phyloP scores from a whole-genome alignment of 768 basidiomycete species.

The Phlebiopsis flavidoalba region DNA sequence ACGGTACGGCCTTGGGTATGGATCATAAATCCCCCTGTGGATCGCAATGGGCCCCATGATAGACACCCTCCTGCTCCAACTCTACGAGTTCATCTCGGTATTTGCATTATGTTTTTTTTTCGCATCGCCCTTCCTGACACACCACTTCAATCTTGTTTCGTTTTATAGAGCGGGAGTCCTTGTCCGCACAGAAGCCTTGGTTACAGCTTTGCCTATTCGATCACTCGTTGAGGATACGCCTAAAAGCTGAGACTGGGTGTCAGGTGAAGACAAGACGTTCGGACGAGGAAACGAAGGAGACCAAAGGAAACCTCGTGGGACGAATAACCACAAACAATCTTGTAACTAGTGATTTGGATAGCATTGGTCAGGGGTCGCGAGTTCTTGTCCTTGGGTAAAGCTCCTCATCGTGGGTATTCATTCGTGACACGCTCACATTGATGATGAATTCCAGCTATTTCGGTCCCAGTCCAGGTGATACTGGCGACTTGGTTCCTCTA shows the following conservation, averaged over 20 bases:
- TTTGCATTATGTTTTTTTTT: background rate
- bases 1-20: conserved; percentile 64
- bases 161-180: conserved; percentile 27
- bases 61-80: conserved; percentile 42
- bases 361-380: conserved; percentile 17
- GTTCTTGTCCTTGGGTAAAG: conserved; percentile 10
- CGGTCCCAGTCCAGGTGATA: conserved; percentile 30
- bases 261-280: conserved; percentile 2
- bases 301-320: conserved; percentile 49
- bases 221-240: conserved; percentile 5
- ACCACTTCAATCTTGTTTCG: background rate
- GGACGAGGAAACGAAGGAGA: conserved; percentile 15
- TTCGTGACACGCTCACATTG: background rate
- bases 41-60: conserved; percentile 46
- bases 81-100: conserved; percentile 41
- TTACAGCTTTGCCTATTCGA: conserved; percentile 6
- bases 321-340: conserved; percentile 79
- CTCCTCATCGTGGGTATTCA: background rate
- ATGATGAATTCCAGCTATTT: conserved; percentile 18
- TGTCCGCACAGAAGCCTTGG: conserved; percentile 29
- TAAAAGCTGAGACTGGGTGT: conserved; percentile 32
- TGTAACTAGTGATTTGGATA: conserved; percentile 56
- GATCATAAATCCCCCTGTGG: conserved; percentile 47
- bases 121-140: background rate
- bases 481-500: conserved; percentile 38